phyloP scores from a whole-genome alignment of 345 rosid species.

The Gossypium bickii region DNA sequence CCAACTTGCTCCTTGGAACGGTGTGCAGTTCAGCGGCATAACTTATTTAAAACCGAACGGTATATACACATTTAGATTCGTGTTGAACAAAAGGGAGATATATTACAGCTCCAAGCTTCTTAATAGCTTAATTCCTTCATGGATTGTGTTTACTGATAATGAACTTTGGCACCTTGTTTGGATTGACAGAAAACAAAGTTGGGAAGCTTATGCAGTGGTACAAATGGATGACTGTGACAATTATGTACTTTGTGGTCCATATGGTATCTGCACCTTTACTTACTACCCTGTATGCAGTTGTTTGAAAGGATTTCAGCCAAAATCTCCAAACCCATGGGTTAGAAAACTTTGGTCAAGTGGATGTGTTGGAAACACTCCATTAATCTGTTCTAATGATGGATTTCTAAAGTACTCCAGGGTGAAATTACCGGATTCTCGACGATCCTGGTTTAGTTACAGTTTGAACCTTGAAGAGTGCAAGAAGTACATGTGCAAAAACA shows the following conservation, averaged over 20 bases:
- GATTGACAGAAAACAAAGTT: too few relatives aligned
- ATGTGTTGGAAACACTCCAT: conserved; percentile 30
- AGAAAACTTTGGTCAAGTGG: conserved; percentile 34
- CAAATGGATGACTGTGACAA: conserved; percentile 36
- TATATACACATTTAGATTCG: too few relatives aligned
- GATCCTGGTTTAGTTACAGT: conserved; percentile 20
- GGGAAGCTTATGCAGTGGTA: too few relatives aligned
- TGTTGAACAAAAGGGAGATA: too few relatives aligned
- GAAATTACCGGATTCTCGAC: conserved; percentile 41
- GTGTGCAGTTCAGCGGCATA: conserved; percentile 35
- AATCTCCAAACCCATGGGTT: conserved; percentile 28
- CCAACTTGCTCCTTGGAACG: conserved; percentile 48
- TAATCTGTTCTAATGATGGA: conserved; percentile 27
- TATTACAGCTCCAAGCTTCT: too few relatives aligned
- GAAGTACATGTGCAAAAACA: conserved; percentile 18
- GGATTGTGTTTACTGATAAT: too few relatives aligned
- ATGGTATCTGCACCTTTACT: conserved; percentile 36
- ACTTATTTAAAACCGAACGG: neutral
- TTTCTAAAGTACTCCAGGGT: conserved; percentile 25
- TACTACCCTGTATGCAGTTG: conserved; percentile 38
- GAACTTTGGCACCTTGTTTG: too few relatives aligned
- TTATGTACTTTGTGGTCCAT: conserved; percentile 34
- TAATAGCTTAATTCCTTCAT: too few relatives aligned
- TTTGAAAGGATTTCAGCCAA: conserved; percentile 39
- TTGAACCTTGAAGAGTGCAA: conserved; percentile 34